Evolutionary conservation across 805 yeast genomes (phyloP), one percentile per base, ranked within the genome.

Genomic region (Tetrapisispora taiwanensis): DNA sequence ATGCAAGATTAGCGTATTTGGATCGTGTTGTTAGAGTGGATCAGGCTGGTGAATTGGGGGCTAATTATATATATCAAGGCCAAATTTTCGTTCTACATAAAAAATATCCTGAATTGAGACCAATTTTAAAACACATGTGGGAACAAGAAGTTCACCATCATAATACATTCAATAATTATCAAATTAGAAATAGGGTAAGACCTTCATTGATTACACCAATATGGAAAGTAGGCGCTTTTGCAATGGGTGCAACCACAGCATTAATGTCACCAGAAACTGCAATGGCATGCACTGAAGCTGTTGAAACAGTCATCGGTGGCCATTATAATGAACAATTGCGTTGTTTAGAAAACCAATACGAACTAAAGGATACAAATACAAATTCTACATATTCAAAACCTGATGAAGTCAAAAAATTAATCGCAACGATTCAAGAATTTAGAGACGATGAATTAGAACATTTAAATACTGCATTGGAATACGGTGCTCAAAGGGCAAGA

Each of bases 221-320:
- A 1, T 92, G 98, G 98, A 88, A 84, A 60, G 63, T 76, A 0
- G 97, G 97, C 3, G 97, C 98, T 0, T 71, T 83, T 41, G 79
- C 80, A 0, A 71, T 92, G 69, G 98, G 98, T 3, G 77, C 78
- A 1, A 83, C 81, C 1, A 92, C 97, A 0, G 97, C 95, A 0
- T 54, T 84, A 43, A 65, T 88, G 49, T 82, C 96, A 15, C 86
- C 87, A 57, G 96, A 90, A 60, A 97, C 95, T 2, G 97, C 98
- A 2, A 92, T 92, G 98, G 97, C 98, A 1, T 92, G 98, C 62
- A 92, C 98, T 0, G 97, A 89, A 48, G 97, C 97, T 0, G 97
- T 92, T 1, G 98, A 92, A 64, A 92, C 98, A 0, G 97, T 92
- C 6, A 92, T 92, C 61, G 98, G 98, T 1, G 84, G 85, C 1